Evolutionary conservation across 371 early-diverging fungal genomes (phyloP).

Genomic region (Mortierella polycephala): DNA sequence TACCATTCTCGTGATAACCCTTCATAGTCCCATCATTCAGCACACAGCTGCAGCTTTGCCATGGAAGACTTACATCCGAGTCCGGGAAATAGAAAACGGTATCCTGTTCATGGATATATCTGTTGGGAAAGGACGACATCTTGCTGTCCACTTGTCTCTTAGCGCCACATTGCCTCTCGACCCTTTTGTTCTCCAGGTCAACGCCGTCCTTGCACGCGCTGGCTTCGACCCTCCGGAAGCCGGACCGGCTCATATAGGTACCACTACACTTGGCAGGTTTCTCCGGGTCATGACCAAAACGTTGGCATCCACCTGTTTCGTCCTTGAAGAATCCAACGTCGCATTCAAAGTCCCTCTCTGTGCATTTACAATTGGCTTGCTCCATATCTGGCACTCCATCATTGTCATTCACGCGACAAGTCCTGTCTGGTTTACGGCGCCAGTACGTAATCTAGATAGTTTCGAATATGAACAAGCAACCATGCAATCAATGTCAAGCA

Average conservation of each 20-base stretch:
- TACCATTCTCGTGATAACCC: not conserved
- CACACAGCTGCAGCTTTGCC: no score
- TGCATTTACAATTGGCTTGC: constrained; percentile 72
- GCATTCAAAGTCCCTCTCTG: constrained; percentile 81
- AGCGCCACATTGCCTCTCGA: constrained; percentile 67
- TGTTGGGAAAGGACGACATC: constrained; percentile 19
- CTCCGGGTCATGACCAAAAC: constrained; percentile 75
- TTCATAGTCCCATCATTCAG: no score
- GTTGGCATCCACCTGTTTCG: constrained; percentile 66
- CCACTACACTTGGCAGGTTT: constrained; percentile 69
- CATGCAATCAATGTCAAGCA: no score
- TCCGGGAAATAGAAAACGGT: constrained; percentile 65
- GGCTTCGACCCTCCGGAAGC: constrained; percentile 70
- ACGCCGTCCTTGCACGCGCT: constrained; percentile 75
- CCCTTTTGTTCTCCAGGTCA: constrained; percentile 63
- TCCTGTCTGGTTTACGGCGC: constrained; percentile 81
- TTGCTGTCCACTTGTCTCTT: constrained; percentile 21
- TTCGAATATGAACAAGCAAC: no score
- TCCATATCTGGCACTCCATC: constrained; percentile 68
- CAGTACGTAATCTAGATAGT: constrained; percentile 64
- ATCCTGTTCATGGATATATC: constrained; percentile 34
- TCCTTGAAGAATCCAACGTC: constrained; percentile 83
- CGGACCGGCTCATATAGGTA: constrained; percentile 73
- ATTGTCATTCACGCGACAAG: constrained; percentile 76
- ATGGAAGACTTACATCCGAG: constrained; percentile 48